Percentiles rank a stretch among this genome's conserved stretches.
Evolutionary conservation across 305 asterid genomes (phyloP).

Genomic region (Vinca major): DNA sequence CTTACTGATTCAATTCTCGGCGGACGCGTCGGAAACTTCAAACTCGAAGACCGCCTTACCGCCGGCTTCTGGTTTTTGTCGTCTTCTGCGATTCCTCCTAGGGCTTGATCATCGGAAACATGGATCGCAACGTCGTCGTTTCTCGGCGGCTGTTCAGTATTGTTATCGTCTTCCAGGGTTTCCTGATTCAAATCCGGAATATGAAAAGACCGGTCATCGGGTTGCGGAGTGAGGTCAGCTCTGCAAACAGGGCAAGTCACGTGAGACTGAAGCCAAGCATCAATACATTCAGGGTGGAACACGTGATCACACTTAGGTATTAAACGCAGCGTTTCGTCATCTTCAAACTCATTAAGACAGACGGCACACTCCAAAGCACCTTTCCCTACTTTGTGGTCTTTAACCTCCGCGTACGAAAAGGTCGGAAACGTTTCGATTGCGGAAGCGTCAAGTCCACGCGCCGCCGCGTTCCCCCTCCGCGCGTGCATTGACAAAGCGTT

Average conservation of each 20-base stretch:
- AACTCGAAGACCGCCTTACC: conserved; percentile 23
- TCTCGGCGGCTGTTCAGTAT: neutral
- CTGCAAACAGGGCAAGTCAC: conserved; percentile 49
- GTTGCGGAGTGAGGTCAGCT: conserved; percentile 24
- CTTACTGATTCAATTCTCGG: conserved; percentile 24
- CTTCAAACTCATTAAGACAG: conserved; percentile 39
- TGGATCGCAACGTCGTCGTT: conserved; percentile 22
- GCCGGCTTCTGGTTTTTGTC: conserved; percentile 10
- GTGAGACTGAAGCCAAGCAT: conserved; percentile 40
- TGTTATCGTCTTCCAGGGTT: neutral
- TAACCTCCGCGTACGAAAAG: conserved; percentile 38
- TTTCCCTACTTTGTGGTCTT: conserved; percentile 37
- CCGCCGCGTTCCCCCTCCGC: conserved; percentile 22
- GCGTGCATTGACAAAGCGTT: conserved; percentile 23
- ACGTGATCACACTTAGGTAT: conserved; percentile 50
- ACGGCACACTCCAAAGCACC: conserved; percentile 47
- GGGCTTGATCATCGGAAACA: conserved; percentile 15
- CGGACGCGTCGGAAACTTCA: conserved; percentile 18
- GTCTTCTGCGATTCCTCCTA: conserved; percentile 6
- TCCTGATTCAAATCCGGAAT: conserved; percentile 4
- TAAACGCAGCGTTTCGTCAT: conserved; percentile 33
- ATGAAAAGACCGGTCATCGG: conserved; percentile 21
- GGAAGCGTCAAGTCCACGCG: conserved; percentile 33
- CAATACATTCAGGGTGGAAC: conserved; percentile 43
- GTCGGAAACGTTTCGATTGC: conserved; percentile 41